phyloP scores from a whole-genome alignment of 495 filamentous ascomycete genomes.

The Oidiodendron maius region DNA sequence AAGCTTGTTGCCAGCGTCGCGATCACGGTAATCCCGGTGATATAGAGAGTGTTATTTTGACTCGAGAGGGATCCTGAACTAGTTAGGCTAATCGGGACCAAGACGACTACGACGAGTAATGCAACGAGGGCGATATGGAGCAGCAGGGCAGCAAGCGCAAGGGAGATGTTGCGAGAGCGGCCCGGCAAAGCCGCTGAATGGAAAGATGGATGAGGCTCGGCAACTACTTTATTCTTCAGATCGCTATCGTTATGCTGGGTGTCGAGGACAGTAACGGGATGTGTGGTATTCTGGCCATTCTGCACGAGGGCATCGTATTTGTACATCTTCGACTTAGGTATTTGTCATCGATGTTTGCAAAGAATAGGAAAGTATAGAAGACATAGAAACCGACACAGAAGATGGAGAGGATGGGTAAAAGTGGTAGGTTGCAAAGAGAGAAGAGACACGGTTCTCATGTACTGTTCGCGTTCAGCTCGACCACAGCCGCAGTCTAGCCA shows the following conservation, averaged over 20 bases:
- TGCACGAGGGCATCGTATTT: neutral
- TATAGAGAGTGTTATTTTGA: neutral
- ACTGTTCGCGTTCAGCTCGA: neutral
- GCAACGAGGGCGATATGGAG: neutral
- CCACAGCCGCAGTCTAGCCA: neutral
- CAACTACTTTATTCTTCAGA: neutral
- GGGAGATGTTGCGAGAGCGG: neutral
- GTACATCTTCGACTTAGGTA: neutral
- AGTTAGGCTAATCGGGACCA: neutral
- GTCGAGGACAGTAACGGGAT: neutral
- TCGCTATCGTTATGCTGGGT: neutral
- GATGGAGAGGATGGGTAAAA: conserved; percentile 1
- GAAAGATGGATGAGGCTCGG: neutral
- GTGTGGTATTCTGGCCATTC: neutral
- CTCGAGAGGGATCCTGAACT: neutral
- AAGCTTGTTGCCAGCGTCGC: neutral
- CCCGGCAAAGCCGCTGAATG: neutral
- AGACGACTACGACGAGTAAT: neutral
- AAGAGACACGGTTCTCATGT: conserved; percentile 1
- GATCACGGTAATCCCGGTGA: neutral
- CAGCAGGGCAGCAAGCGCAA: neutral
- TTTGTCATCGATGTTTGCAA: neutral
- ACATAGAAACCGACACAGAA: neutral
- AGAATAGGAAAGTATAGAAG: neutral
- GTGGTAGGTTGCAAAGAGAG: neutral